Evolutionary conservation across 331 rosid genomes (phyloP).

Genomic region (Pyrus hybrid): DNA sequence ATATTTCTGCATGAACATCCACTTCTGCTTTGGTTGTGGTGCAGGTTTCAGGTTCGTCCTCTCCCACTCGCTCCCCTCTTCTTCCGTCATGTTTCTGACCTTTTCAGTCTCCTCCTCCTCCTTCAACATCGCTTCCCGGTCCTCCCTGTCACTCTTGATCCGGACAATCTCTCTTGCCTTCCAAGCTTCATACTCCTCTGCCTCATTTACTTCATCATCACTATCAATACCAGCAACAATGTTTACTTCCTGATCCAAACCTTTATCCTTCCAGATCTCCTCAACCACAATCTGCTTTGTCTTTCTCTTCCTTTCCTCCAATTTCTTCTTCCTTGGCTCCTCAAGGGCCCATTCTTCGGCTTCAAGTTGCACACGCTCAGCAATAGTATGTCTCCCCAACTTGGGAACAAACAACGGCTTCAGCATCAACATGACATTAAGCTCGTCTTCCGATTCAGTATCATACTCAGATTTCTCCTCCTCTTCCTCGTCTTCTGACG

Average conservation of each 20-base stretch:
- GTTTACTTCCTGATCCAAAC: constrained; percentile 76
- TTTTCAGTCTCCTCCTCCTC: constrained; percentile 80
- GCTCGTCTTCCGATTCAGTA: constrained; percentile 91
- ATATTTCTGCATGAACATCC: constrained; percentile 97
- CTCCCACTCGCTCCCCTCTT: constrained; percentile 97
- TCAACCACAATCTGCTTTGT: constrained; percentile 85
- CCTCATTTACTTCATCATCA: constrained; percentile 87
- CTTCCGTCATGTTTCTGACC: constrained; percentile 95
- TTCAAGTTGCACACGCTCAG: constrained; percentile 86
- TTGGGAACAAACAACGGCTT: constrained; percentile 95
- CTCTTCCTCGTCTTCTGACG: constrained; percentile 68
- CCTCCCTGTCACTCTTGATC: too few relatives aligned
- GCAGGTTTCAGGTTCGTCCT: constrained; percentile 79
- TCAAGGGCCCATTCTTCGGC: constrained; percentile 79
- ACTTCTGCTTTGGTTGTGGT: constrained; percentile 56
- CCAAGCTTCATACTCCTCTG: constrained; percentile 97
- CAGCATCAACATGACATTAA: constrained; percentile 70
- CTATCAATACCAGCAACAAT: constrained; percentile 74
- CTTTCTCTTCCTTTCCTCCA: constrained; percentile 79
- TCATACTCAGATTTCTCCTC: constrained; percentile 89
- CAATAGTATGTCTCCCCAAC: constrained; percentile 83
- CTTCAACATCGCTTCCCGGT: constrained; percentile 68
- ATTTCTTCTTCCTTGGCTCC: constrained; percentile 59
- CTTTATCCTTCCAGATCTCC: constrained; percentile 89
- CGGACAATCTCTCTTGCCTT: constrained; percentile 88